Conservation (phyloP, 1,284 basidiomycete species). For the Ustanciosporium gigantosporum region DNA sequence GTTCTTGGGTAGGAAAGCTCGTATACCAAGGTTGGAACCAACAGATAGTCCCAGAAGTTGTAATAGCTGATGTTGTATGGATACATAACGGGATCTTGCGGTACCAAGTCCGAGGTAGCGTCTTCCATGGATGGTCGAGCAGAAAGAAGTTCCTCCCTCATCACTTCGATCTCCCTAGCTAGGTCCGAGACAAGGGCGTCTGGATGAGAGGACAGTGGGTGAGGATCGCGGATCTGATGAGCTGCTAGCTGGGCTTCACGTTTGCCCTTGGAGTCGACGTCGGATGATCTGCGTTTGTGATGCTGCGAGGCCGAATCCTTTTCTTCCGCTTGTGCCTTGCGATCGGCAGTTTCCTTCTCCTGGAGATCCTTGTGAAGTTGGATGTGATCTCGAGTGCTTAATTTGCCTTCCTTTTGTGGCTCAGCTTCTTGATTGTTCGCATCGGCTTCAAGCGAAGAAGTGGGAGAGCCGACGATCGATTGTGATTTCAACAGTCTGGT, state of each 20-base stretch:
- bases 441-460: not conserved
- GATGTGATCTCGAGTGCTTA: conserved; percentile 27
- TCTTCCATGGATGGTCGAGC: conserved; percentile 3
- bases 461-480: not conserved
- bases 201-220: conserved; percentile 76
- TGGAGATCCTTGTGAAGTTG: conserved; percentile 19
- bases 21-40: conserved; percentile 92
- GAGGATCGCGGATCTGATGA: conserved; percentile 59
- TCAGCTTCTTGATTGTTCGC: not conserved
- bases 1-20: conserved; percentile 94
- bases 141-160: conserved; percentile 73
- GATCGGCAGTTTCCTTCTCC: conserved; percentile 17
- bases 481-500: not conserved
- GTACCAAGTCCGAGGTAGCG: conserved; percentile 5
- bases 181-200: conserved; percentile 71
- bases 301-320: not conserved
- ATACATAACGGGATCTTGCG: conserved; percentile 66
- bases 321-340: conserved; percentile 1
- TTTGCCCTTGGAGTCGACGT: not conserved
- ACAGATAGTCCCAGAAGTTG: conserved; percentile 85
- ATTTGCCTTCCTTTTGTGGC: conserved; percentile 3
- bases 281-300: too few relatives aligned
- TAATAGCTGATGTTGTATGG: conserved; percentile 81
- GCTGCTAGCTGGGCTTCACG: not conserved
- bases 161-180: conserved; percentile 76